Base-by-base conservation (phyloP, 108 stramenopile species). In the Stephanodiscus minutulus region DNA sequence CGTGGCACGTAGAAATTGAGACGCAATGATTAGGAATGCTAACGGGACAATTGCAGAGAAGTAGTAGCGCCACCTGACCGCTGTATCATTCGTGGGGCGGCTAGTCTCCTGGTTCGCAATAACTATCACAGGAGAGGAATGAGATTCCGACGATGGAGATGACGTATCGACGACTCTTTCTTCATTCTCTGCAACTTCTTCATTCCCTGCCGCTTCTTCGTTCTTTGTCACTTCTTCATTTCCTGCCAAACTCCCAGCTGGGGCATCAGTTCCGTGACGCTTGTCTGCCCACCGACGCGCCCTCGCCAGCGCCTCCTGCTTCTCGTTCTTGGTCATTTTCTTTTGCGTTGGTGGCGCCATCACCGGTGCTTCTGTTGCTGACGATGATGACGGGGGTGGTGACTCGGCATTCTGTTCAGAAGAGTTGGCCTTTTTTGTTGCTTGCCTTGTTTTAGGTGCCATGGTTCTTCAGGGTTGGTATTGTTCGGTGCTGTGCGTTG, bases 1-100 rank as follows among this genome's bases (percentile, higher is more conserved):
- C 35, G 64, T 69, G 17, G 68, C 55, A 39, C 66, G 56, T 24
- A 76, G 74, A 18, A 77, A 41, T 62, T 70, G 68, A 18, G 73
- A 73, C 27, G 64, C 57, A 33, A 66, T 36, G 64, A 77, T 47
- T 7, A 77, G 27, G 57, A 77, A 12, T 10, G 58, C 55, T 15
- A 77, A 7, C 0, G 76, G 76, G 9, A 70, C 28, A 18, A 70
- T 21, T 29, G 64, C 64, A 12, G 49, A 22, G 43, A 66, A 28
- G 46, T 58, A 46, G 57, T 58, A 65, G 48, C 59, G 37, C 52
- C 50, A 56, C 39, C 46, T 57, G 9, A 27, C n/a, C 3, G 41
- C 22, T 13, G 28, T 33, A 58, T 1, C 39, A 39, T 39, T 39
- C 39, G 39, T 11, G 11, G 39, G 39, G 39, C 39, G 39, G 39